Evolutionary conservation across 2,329 filamentous ascomycete genomes (phyloP).

Genomic region (Aspergillus sp.): DNA sequence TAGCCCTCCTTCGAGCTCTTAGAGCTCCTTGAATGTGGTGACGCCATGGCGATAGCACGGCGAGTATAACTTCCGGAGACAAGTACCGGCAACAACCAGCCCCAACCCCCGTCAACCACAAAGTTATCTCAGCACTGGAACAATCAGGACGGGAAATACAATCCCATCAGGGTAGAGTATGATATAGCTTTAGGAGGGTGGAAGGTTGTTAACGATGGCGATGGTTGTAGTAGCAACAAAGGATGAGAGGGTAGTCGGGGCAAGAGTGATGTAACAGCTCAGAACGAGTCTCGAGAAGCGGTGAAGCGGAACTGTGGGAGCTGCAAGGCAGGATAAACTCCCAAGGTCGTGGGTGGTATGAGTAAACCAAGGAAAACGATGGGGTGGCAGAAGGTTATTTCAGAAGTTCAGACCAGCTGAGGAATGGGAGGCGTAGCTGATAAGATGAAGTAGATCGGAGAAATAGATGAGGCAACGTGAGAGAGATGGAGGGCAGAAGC

Average conservation of each 20-base stretch:
- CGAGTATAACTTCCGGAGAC: constrained; percentile 19
- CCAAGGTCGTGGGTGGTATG: neutral
- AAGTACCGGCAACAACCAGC: constrained; percentile 14
- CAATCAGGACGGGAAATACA: constrained; percentile 24
- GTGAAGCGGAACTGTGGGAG: constrained; percentile 20
- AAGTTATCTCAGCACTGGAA: constrained; percentile 37
- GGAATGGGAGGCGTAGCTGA: constrained; percentile 3
- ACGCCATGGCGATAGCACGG: constrained; percentile 42
- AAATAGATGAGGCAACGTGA: neutral
- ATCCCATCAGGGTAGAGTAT: constrained; percentile 35
- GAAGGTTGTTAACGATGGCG: constrained; percentile 1
- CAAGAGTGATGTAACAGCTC: neutral
- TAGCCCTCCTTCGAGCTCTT: constrained; percentile 39
- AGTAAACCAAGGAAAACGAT: neutral
- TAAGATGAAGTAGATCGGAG: constrained; percentile 5
- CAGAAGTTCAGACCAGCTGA: neutral
- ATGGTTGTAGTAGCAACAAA: neutral
- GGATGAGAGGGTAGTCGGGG: neutral
- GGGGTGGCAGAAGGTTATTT: neutral
- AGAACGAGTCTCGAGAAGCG: constrained; percentile 12
- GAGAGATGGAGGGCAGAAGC: neutral
- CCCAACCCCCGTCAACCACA: constrained; percentile 31
- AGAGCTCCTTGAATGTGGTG: constrained; percentile 37
- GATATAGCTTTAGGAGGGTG: neutral
- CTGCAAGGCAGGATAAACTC: constrained; percentile 4